phyloP scores from a whole-genome alignment of 208 protist genomes.

The Trypanosoma grayi region DNA sequence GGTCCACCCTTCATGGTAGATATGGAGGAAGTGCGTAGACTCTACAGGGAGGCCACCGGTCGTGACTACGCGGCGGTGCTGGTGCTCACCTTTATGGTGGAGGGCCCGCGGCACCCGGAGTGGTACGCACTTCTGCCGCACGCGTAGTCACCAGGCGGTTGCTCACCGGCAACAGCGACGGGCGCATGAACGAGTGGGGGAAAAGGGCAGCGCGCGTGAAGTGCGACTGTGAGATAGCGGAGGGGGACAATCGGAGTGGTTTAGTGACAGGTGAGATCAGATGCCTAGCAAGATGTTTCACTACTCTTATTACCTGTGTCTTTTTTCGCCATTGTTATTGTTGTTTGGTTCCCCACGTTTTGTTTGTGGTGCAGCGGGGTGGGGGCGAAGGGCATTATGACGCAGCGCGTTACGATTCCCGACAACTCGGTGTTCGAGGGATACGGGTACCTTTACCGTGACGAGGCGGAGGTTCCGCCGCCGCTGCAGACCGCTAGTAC shows the following conservation, averaged over 20 bases:
- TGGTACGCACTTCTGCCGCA: constrained; percentile 18
- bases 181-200: no score
- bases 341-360: not conserved
- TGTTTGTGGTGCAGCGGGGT: not conserved
- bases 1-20: constrained; percentile 57
- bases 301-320: not conserved
- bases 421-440: constrained; percentile 23
- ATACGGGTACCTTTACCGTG: constrained; percentile 16
- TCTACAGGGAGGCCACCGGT: constrained; percentile 36
- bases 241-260: no score
- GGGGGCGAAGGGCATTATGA: not conserved
- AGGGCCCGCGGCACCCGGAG: not conserved
- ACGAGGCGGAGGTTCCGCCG: not conserved
- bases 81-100: not conserved
- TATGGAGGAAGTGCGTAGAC: constrained; percentile 27
- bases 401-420: constrained; percentile 7
- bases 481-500: not conserved
- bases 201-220: no score
- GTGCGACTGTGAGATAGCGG: no score
- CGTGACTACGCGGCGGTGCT: constrained; percentile 4
- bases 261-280: no score
- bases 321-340: not conserved
- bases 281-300: no score
- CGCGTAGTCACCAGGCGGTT: not conserved
- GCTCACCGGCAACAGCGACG: not conserved